Evolutionary conservation across 2,329 filamentous ascomycete species (phyloP), one percentile per base, ranked within the genome.

Genomic region (Neofusicoccum cordaticola): DNA sequence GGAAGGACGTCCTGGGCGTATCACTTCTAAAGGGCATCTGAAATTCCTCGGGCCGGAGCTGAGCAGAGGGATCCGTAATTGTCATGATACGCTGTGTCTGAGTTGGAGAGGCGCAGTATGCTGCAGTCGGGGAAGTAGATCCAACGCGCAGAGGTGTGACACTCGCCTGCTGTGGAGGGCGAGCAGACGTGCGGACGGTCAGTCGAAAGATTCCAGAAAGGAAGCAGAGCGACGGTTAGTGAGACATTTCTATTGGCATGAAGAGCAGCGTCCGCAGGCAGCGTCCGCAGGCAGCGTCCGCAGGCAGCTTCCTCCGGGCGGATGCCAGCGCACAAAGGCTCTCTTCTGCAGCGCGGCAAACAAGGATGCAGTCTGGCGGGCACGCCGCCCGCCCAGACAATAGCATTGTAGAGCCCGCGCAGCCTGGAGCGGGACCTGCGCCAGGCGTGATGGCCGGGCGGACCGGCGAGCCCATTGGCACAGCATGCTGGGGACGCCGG

Each of bases 31-130:
- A 62, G 52, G 63, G 63, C 17, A 48, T 66, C 67, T 70, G 65
- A 35, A 70, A 57, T 62, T 73, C 71, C 56, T 67, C 65, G 57
- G 72, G 66, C 42, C 66, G 65, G n/a, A 69, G 51, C 50, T 66
- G 70, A 63, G 67, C 70, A 66, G 71, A 69, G 67, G 74, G 72
- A 62, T 69, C 69, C 57, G 70, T 68, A 65, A 69, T 71, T 69
- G 69, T 69, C 75, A 76, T 76, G 44, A 70, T 71, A 70, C 68
- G 71, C 67, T 72, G 72, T 69, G 68, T 69, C 34, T 62, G 45
- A 41, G 44, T 42, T 52, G 31, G 47, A 35, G 22, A 45, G 50
- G 48, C 44, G 37, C 45, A 45, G 51, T 17, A 5, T 68, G 60
- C 65, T 64, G 65, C 67, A 66, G 58, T 57, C 34, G 41, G 15